Conservation (phyloP, 345 rosid genomes). For the Eucalyptus pumila region DNA sequence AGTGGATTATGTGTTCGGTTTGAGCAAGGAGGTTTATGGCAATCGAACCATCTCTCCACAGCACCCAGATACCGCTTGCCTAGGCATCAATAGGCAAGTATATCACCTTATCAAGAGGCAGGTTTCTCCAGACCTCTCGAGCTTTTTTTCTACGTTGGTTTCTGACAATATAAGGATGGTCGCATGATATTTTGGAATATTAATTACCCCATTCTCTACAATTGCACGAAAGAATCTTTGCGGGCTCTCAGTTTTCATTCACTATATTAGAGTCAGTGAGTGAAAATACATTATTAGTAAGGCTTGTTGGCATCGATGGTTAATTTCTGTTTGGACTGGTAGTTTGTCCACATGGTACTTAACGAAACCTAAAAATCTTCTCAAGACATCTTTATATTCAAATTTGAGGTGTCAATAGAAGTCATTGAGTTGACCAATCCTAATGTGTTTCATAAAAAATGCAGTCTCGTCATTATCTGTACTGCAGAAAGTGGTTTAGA, state of each 20-base stretch:
- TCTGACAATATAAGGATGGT: not conserved
- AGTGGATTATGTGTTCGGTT: not conserved
- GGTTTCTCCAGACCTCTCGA: not conserved
- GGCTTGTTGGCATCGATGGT: not conserved
- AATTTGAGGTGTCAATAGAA: not conserved
- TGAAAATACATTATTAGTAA: not conserved
- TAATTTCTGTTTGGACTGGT: not conserved
- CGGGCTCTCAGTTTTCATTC: not conserved
- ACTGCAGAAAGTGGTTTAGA: not conserved
- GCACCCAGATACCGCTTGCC: not conserved
- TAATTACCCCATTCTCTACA: not conserved
- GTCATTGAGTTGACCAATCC: not conserved
- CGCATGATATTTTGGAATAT: not conserved
- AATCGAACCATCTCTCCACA: not conserved
- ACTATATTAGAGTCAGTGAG: not conserved
- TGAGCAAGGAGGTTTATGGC: not conserved
- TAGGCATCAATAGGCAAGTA: not conserved
- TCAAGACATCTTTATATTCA: not conserved
- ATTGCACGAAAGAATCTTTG: not conserved
- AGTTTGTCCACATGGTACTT: not conserved
- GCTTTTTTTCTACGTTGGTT: not conserved
- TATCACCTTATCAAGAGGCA: not conserved
- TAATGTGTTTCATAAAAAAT: not conserved
- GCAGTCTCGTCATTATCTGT: not conserved
- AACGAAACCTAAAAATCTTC: not conserved